Evolutionary conservation across 805 yeast genomes (phyloP), one percentile per base, ranked within the genome.

Genomic region (Ogataea paraovalis): DNA sequence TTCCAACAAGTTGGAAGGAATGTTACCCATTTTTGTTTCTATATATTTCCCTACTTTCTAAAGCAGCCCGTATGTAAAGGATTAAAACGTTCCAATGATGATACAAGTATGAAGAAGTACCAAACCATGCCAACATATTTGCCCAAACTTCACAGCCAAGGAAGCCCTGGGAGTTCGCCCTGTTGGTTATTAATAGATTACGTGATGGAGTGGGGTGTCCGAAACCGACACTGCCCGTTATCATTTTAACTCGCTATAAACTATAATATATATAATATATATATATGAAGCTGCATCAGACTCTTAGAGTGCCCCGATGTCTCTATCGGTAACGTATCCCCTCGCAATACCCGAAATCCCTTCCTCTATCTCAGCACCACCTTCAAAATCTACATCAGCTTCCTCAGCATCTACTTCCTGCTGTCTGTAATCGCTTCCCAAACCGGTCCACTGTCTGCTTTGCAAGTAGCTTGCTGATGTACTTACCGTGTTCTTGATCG

Each of bases 331-430:
- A 40, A 72, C 76, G 58, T 92, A 94, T 2, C 94, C 96, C 55
- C 98, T 74, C 2, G 99, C 99, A 47, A 92, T 79, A 36, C 99
- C 99, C 2, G 78, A 73, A 41, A 84, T 73, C 1, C 99, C 99
- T 53, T 84, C 82, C 60, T 90, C 96, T 0, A 89, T 75, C 0
- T 73, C 64, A 0, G 97, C 96, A 36, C 95, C 97, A n/a, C 76
- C 80, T 41, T 70, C 72, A 19, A 48, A 54, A 44, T 70, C 74
- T 27, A 50, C 45, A n/a, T 71, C 79, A 6, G 66, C 72, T 1
- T 67, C 70, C 8, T 67, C 69, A 2, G 62, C 67, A 4, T 52
- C 65, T 18, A 44, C 9, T 9, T 39, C 38, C 27, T 54, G 43
- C 1, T 61, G 52, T 8, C 59, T 55, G 66, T 73, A 89, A 60